A percentile compares a stretch with the other conserved stretches of the same genome.
These are phyloP conservation scores for Paecilomyces niveus DNA, from an alignment of 2,329 filamentous ascomycete genomes.

Conservation along the genomic window DNA sequence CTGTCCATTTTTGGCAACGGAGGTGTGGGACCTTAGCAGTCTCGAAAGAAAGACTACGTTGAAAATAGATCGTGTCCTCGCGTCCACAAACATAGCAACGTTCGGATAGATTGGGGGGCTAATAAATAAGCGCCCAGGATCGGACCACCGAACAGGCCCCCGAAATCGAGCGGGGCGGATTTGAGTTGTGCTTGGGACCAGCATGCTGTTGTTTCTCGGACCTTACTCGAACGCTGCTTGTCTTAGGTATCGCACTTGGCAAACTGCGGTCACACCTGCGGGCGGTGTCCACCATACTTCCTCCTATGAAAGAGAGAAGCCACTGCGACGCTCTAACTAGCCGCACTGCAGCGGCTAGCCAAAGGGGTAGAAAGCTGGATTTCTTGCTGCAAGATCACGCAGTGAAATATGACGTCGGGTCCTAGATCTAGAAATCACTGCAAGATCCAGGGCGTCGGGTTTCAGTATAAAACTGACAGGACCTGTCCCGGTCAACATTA, in stretches of 20 bases:
- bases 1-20: conserved; percentile 11
- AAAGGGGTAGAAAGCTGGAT: background rate
- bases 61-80: background rate
- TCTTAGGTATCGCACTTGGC: background rate
- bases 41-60: background rate
- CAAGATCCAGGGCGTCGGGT: background rate
- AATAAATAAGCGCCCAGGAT: background rate
- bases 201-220: background rate
- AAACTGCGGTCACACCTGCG: background rate
- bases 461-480: conserved; percentile 15
- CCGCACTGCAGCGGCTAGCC: background rate
- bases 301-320: background rate
- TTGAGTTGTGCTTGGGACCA: background rate
- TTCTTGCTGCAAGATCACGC: background rate
- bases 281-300: background rate
- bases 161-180: conserved; percentile 12
- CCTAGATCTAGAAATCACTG: conserved; percentile 11
- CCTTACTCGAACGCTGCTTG: background rate
- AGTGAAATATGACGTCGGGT: background rate
- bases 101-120: background rate
- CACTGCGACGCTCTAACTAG: background rate
- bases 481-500: conserved; percentile 8
- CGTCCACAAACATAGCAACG: background rate
- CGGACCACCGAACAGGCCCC: background rate
- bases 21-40: conserved; percentile 3